Conservation (phyloP, 2,329 filamentous ascomycete species). For the Xylaria sp. region DNA sequence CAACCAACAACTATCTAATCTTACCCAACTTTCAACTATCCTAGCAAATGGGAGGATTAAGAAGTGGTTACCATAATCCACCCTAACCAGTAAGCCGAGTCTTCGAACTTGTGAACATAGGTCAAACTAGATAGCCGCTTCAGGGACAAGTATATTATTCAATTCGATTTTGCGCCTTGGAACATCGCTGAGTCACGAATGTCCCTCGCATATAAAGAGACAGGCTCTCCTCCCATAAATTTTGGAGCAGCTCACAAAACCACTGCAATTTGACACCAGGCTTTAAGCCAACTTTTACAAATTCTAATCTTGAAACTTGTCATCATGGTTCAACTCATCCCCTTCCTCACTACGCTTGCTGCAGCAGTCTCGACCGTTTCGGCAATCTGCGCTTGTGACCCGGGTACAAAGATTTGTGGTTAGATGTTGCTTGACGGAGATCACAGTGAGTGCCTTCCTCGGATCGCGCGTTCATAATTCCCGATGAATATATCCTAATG, state of each 20-base stretch:
- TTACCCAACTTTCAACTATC: not conserved
- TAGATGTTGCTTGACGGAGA: not conserved
- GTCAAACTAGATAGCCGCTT: not conserved
- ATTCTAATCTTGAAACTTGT: not conserved
- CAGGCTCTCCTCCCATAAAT: not conserved
- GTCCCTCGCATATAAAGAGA: not conserved
- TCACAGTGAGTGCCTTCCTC: not conserved
- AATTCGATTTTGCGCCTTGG: too few relatives aligned
- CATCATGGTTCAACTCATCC: slow-evolving; percentile 19
- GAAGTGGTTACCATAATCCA: not conserved
- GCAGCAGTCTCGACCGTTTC: slow-evolving; percentile 1
- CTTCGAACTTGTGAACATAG: not conserved
- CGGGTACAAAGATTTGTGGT: not conserved
- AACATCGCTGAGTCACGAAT: not conserved
- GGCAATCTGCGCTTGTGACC: not conserved
- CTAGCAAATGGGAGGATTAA: not conserved
- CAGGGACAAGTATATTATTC: too few relatives aligned
- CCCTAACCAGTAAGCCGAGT: not conserved
- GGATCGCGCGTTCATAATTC: too few relatives aligned
- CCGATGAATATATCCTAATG: not conserved
- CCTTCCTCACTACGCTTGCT: not conserved
- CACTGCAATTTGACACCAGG: not conserved
- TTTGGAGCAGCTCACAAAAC: not conserved
- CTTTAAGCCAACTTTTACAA: not conserved
- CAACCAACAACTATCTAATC: not conserved